Conservation (phyloP, 2,329 filamentous ascomycete genomes). For the Aspergillus amoenus region DNA sequence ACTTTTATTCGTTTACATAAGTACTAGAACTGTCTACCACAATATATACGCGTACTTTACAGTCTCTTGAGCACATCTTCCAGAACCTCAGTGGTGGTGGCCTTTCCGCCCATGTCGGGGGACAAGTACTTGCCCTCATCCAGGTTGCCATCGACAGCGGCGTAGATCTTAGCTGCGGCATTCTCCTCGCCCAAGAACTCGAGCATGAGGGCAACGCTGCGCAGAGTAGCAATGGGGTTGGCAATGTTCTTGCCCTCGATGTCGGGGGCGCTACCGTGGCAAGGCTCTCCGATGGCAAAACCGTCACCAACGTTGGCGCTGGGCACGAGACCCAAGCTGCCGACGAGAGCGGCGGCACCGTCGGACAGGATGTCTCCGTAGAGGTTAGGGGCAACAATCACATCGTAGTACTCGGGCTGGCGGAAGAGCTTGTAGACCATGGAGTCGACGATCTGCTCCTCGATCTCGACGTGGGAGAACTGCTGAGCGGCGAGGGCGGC, state of each 20-base stretch:
- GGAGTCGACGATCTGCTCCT: slow-evolving; percentile 98
- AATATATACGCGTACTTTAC: slow-evolving; percentile 46
- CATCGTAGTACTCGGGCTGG: slow-evolving; percentile 91
- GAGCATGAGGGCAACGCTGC: slow-evolving; percentile 90
- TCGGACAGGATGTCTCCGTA: slow-evolving; percentile 98
- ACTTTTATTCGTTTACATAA: slow-evolving; percentile 6
- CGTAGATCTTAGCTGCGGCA: slow-evolving; percentile 86
- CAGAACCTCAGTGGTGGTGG: slow-evolving; percentile 81
- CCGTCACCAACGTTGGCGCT: slow-evolving; percentile 91
- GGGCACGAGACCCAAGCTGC: slow-evolving; percentile 86
- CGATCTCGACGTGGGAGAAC: slow-evolving; percentile 68
- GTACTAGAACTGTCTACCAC: not conserved
- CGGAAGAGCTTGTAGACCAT: slow-evolving; percentile 99
- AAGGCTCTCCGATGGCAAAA: slow-evolving; percentile 97
- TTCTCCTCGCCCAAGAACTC: slow-evolving; percentile 88
- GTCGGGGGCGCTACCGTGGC: slow-evolving; percentile 93
- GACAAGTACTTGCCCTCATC: slow-evolving; percentile 78
- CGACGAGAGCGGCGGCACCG: slow-evolving; percentile 89
- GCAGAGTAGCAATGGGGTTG: slow-evolving; percentile 92
- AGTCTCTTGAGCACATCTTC: slow-evolving; percentile 81
- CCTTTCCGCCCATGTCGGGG: slow-evolving; percentile 86
- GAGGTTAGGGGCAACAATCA: slow-evolving; percentile 95
- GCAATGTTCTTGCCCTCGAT: slow-evolving; percentile 91
- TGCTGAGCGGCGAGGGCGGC: slow-evolving; percentile 65
- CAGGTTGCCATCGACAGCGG: slow-evolving; percentile 86